phyloP scores from a whole-genome alignment of 2,329 filamentous ascomycete species.

The Aspergillus quadricinctus region DNA sequence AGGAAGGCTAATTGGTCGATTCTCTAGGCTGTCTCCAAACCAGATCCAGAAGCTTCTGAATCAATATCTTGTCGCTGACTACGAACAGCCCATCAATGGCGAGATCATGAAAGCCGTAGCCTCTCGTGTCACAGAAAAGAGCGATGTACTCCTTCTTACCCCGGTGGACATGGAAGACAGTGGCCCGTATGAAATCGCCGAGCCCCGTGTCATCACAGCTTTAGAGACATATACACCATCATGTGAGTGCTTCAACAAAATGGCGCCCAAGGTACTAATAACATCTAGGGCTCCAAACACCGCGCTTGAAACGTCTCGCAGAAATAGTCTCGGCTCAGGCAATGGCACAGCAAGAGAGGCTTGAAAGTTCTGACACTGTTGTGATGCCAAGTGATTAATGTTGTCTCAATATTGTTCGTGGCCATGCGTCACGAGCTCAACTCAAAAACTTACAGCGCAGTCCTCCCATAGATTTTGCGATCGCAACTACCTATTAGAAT shows the following conservation, averaged over 20 bases:
- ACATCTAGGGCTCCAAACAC: slow-evolving; percentile 82
- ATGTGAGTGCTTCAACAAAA: slow-evolving; percentile 60
- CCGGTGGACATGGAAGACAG: slow-evolving; percentile 99
- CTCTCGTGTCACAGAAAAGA: slow-evolving; percentile 95
- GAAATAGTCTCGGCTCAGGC: slow-evolving; percentile 97
- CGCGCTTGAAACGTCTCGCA: slow-evolving; percentile 88
- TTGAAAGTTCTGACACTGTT: slow-evolving; percentile 47
- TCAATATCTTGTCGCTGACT: slow-evolving; percentile 97
- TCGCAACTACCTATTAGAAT: neutral
- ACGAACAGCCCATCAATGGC: slow-evolving; percentile 98
- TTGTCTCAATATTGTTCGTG: slow-evolving; percentile 9
- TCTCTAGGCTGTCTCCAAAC: slow-evolving; percentile 80
- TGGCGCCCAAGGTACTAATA: slow-evolving; percentile 21
- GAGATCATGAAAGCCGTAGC: slow-evolving; percentile 99
- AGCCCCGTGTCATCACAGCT: slow-evolving; percentile 91
- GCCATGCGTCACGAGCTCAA: neutral
- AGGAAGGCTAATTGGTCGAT: slow-evolving; percentile 6
- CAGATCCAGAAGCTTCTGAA: slow-evolving; percentile 99
- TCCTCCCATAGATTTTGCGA: neutral
- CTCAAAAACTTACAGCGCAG: neutral
- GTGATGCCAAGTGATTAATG: slow-evolving; percentile 22
- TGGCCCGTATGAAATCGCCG: slow-evolving; percentile 96
- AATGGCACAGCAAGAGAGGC: slow-evolving; percentile 88
- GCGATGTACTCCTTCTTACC: slow-evolving; percentile 85
- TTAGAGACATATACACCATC: slow-evolving; percentile 97